Base-by-base conservation (phyloP, 2,329 filamentous ascomycete species). In the Fusarium sp. region DNA sequence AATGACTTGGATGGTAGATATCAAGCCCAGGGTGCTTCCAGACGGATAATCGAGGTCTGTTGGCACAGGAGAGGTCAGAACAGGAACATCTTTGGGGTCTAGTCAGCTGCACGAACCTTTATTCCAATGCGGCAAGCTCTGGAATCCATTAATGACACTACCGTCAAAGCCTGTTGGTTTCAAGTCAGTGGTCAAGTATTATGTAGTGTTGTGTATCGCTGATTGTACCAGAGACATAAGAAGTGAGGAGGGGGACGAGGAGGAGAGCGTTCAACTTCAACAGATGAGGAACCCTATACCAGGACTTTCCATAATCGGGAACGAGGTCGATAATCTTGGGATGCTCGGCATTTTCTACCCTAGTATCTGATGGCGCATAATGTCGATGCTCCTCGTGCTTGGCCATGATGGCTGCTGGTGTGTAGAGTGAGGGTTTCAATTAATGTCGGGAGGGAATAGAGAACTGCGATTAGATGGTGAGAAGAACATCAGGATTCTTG, bases 61-160 rank as follows among this genome's bases (percentile, higher is more conserved):
- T 28, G 8, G 31, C 11, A 8, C 31, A 34, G 11, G 31, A 34
- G 31, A 11, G 31, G 7, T 34, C 7, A 11, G 11, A 34, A 34
- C 31, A 34, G 31, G 31, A 34, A 11, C 31, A 34, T 34, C 8
- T 34, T 34, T 11, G 11, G 16, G 11, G 13, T 13, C 6, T 28
- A 15, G 28, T 23, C 48, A 51, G 8, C 16, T 9, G 16, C 23
- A 51, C 81, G 62, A 81, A 83, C 8, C 82, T 37, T 76, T 73
- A 53, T 81, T 73, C 81, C 81, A 83, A 6, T 74, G 71, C 2
- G 74, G 65, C 6, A 83, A 66, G 1, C 78, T 76, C 66, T 83
- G 81, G 7, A 83, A 73, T 2, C 78, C 77, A 62, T 80, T 80
- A 68, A 80, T 76, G 37, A 78, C 58, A n/a, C 75, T 76, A 1